Percentiles rank a stretch among this genome's conserved stretches.
Conservation (phyloP, 176 grass and related monocot species). For the Carex littledalei region DNA sequence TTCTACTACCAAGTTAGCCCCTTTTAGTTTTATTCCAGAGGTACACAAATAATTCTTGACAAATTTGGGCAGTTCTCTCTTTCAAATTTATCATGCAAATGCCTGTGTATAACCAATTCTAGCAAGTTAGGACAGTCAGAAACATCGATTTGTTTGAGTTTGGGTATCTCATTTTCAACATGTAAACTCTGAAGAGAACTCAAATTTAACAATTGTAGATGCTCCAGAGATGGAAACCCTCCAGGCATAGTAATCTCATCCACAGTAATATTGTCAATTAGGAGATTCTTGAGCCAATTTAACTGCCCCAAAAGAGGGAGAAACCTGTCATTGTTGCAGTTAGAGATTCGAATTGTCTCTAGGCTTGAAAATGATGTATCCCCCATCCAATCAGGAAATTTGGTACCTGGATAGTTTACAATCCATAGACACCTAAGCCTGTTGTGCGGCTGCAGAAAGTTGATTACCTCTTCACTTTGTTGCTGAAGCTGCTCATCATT, state of each 20-base stretch:
- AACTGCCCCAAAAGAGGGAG: conserved; percentile 21
- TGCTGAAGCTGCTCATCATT: not conserved
- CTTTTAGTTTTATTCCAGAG: not conserved
- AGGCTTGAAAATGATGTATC: conserved; percentile 16
- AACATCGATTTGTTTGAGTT: conserved; percentile 15
- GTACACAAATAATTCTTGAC: not conserved
- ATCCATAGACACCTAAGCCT: conserved; percentile 34
- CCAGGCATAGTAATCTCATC: not conserved
- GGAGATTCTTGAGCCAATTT: conserved; percentile 26
- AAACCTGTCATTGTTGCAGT: conserved; percentile 9
- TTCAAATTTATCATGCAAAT: not conserved
- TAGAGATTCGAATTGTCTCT: conserved; percentile 31
- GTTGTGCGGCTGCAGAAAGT: conserved; percentile 19
- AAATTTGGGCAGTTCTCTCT: too few relatives aligned
- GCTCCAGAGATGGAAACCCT: conserved; percentile 31
- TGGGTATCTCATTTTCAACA: conserved; percentile 16
- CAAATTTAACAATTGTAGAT: conserved; percentile 28
- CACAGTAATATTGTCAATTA: conserved; percentile 13
- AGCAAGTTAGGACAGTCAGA: not conserved
- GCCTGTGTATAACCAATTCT: not conserved
- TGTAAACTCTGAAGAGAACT: not conserved
- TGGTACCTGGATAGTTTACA: conserved; percentile 40
- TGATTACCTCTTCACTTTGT: conserved; percentile 1
- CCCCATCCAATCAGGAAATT: conserved; percentile 43
- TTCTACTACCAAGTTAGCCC: too few relatives aligned